Conservation (phyloP, 495 filamentous ascomycete species). For the Penicillium argentinense region DNA sequence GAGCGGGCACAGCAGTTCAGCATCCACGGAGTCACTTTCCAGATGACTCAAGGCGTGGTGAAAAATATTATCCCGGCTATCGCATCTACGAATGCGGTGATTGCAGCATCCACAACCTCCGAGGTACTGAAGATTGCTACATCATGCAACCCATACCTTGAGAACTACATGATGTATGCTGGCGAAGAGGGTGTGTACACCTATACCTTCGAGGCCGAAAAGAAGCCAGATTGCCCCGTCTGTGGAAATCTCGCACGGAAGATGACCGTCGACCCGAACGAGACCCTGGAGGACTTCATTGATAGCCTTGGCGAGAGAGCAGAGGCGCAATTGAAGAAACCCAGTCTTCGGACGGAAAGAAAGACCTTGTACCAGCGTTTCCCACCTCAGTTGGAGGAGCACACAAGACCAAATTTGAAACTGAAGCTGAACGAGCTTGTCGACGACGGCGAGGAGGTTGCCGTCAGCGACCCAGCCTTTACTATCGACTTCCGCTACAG, state of each 20-base stretch:
- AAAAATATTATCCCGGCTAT: constrained; percentile 99
- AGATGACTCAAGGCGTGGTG: constrained; percentile 95
- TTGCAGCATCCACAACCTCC: constrained; percentile 93
- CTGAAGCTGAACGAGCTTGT: constrained; percentile 71
- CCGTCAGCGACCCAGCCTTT: constrained; percentile 81
- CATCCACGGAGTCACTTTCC: constrained; percentile 91
- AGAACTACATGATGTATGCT: constrained; percentile 99
- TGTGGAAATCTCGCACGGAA: constrained; percentile 80
- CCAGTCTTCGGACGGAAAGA: constrained; percentile 76
- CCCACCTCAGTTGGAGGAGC: constrained; percentile 74
- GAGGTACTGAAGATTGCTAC: constrained; percentile 95
- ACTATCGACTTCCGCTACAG: constrained; percentile 70
- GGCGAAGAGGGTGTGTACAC: constrained; percentile 95
- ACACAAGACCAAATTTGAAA: constrained; percentile 76
- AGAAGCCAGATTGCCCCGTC: constrained; percentile 91
- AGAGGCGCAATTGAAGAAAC: constrained; percentile 87
- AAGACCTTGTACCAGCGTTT: constrained; percentile 88
- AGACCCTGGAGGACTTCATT: constrained; percentile 81
- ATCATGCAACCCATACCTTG: constrained; percentile 72
- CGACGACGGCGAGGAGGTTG: constrained; percentile 69
- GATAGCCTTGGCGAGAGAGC: constrained; percentile 79
- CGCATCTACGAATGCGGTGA: constrained; percentile 94
- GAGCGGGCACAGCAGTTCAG: constrained; percentile 81
- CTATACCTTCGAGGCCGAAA: constrained; percentile 90
- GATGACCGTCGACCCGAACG: constrained; percentile 65